Evolutionary conservation across 768 basidiomycete genomes (phyloP).

Genomic region (Phanerochaete carnosa): DNA sequence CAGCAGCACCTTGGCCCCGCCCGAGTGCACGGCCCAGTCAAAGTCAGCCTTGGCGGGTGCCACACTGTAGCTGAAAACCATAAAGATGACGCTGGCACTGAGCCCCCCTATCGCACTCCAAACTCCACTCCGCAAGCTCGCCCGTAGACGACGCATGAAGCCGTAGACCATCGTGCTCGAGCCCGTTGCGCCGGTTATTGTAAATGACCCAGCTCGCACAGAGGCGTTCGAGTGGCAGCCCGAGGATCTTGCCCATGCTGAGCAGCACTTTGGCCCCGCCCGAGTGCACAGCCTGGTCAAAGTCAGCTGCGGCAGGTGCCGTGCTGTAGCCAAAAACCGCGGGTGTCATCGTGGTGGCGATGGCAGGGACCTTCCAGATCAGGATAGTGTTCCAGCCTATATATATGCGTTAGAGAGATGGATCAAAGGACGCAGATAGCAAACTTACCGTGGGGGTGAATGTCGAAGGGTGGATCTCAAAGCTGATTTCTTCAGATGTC

Average conservation of each 20-base stretch:
- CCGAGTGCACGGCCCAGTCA: constrained; percentile 8
- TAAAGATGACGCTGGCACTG: too few relatives aligned
- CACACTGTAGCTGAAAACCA: not conserved
- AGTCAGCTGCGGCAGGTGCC: not conserved
- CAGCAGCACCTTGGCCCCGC: not conserved
- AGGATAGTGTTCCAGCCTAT: constrained; percentile 5
- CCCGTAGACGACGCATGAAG: not conserved
- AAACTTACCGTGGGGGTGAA: not conserved
- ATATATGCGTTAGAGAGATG: not conserved
- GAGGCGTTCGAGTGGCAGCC: not conserved
- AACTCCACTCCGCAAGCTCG: too few relatives aligned
- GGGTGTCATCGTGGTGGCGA: not conserved
- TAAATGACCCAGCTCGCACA: not conserved
- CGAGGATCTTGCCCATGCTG: not conserved
- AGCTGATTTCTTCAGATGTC: not conserved
- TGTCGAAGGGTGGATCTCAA: too few relatives aligned
- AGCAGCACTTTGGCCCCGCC: not conserved
- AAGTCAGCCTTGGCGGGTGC: not conserved
- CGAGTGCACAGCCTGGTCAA: constrained; percentile 5
- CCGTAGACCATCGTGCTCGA: not conserved
- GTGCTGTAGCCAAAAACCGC: not conserved
- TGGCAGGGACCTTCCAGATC: not conserved
- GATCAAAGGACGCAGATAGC: not conserved
- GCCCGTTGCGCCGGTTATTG: not conserved
- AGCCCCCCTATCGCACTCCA: too few relatives aligned